A percentile compares a stretch with the other conserved stretches of the same genome.
phyloP scores from a whole-genome alignment of 2,329 filamentous ascomycete genomes.

The Claviceps sp. region DNA sequence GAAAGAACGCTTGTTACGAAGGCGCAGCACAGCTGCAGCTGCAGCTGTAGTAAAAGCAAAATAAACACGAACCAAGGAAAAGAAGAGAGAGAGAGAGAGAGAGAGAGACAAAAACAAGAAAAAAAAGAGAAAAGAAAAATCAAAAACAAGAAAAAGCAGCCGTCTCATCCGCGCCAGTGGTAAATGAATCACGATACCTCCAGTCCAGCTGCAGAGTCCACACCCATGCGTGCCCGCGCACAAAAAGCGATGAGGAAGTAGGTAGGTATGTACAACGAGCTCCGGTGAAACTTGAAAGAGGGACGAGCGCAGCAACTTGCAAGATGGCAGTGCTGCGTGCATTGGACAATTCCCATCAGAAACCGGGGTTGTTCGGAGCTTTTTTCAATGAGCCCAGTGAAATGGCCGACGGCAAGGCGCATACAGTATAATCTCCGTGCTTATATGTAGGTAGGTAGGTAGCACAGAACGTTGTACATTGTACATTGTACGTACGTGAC shows the following conservation, averaged over 20 bases:
- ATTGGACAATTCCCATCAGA: not conserved
- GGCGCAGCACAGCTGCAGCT: not conserved
- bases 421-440: not conserved
- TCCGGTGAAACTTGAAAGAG: no score
- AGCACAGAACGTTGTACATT: no score
- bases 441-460: no score
- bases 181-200: not conserved
- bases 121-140: not conserved
- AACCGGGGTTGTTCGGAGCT: not conserved
- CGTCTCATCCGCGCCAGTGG: not conserved
- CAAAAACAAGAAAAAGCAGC: not conserved
- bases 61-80: not conserved
- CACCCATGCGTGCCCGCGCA: not conserved
- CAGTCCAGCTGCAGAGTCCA: not conserved
- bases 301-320: not conserved
- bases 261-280: no score
- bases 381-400: not conserved
- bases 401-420: not conserved
- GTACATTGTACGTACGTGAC: not conserved
- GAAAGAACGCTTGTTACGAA: no score
- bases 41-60: not conserved
- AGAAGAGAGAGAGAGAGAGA: not conserved
- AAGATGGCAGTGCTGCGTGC: not conserved
- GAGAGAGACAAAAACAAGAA: not conserved
- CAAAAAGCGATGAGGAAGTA: not conserved